Conservation (phyloP, 345 rosid species). For the Citrus glauca region DNA sequence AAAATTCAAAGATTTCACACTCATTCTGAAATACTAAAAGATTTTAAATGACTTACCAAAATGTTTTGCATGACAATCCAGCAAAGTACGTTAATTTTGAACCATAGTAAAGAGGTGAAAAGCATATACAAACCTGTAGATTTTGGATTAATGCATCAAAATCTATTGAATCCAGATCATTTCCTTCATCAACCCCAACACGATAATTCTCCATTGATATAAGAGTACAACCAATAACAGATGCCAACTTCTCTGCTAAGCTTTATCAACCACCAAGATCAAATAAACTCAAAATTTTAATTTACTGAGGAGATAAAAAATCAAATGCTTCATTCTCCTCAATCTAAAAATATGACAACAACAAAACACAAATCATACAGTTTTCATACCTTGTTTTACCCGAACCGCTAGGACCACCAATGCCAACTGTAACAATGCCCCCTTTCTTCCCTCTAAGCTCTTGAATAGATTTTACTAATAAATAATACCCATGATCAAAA, state of each 20-base stretch:
- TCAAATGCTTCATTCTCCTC: not conserved
- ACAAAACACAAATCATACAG: slow-evolving; percentile 4
- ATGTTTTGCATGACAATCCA: slow-evolving; percentile 2
- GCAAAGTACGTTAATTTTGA: not conserved
- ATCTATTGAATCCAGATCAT: slow-evolving; percentile 83
- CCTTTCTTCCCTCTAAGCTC: slow-evolving; percentile 93
- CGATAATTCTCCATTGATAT: slow-evolving; percentile 99
- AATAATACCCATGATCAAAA: slow-evolving; percentile 87
- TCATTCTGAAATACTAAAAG: not conserved
- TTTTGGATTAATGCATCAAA: slow-evolving; percentile 78
- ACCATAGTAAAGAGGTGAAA: not conserved
- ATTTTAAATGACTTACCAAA: not conserved
- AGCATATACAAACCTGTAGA: slow-evolving; percentile 60
- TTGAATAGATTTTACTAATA: slow-evolving; percentile 89
- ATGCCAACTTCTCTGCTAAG: slow-evolving; percentile 97
- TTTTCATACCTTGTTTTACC: slow-evolving; percentile 80
- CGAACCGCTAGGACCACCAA: slow-evolving; percentile 98
- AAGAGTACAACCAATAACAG: slow-evolving; percentile 90
- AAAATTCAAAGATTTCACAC: not conserved
- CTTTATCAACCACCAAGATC: slow-evolving; percentile 49
- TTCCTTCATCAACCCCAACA: slow-evolving; percentile 72
- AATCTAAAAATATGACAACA: not conserved
- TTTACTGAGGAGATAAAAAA: not conserved
- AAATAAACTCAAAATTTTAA: slow-evolving; percentile 19
- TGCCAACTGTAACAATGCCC: slow-evolving; percentile 86